Percentiles rank a stretch among this genome's conserved stretches.
Evolutionary conservation across 768 basidiomycete genomes (phyloP).

Genomic region (Sporobolomyces pararoseus): DNA sequence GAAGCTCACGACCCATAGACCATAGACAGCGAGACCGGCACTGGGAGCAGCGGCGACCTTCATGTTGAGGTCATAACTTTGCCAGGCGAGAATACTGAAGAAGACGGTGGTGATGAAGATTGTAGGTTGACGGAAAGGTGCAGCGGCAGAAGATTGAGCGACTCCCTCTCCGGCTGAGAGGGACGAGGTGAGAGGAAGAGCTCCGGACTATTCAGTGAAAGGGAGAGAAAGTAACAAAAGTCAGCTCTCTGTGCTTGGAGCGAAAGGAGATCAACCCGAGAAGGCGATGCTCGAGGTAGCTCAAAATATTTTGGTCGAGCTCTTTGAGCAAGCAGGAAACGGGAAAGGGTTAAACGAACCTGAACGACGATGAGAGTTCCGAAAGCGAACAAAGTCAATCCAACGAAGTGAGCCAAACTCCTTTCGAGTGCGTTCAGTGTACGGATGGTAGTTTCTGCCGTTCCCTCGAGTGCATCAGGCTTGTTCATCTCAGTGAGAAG

Average conservation of each 20-base stretch:
- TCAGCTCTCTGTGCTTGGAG: no score
- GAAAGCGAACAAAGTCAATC: slow-evolving; percentile 13
- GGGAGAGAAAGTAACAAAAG: no score
- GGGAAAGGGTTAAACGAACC: slow-evolving; percentile 5
- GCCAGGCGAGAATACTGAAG: slow-evolving; percentile 23
- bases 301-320: no score
- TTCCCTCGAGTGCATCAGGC: slow-evolving; percentile 7
- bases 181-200: slow-evolving; percentile 30
- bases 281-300: no score
- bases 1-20: slow-evolving; percentile 27
- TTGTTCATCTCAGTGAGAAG: slow-evolving; percentile 28
- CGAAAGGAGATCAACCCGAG: no score
- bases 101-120: slow-evolving; percentile 18
- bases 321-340: no score
- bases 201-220: slow-evolving; percentile 15
- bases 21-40: slow-evolving; percentile 4
- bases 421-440: slow-evolving; percentile 30
- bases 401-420: slow-evolving; percentile 21
- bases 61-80: slow-evolving; percentile 16
- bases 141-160: slow-evolving; percentile 2
- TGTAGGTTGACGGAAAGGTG: slow-evolving; percentile 27
- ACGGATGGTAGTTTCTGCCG: slow-evolving; percentile 14
- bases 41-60: slow-evolving; percentile 6
- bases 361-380: slow-evolving; percentile 25
- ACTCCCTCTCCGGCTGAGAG: slow-evolving; percentile 12